Evolutionary conservation across 2,329 filamentous ascomycete genomes (phyloP), one percentile per base, ranked within the genome.

Genomic region (Rutstroemia sydowiana): DNA sequence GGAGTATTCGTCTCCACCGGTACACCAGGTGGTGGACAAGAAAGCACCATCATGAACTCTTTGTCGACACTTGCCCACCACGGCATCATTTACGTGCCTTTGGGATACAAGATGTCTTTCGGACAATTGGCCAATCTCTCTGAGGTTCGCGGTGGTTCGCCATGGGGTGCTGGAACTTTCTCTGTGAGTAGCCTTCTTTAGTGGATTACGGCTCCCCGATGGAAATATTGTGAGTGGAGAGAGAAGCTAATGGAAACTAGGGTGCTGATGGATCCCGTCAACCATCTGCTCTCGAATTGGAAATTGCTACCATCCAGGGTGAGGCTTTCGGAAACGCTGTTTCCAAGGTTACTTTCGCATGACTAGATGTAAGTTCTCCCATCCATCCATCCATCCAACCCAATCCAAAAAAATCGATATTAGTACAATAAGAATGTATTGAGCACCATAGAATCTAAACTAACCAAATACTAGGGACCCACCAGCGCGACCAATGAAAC

Each of bases 131-230:
- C 83, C 59, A 84, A 91, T 72, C 70, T 95, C 32, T 67, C 67
- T 28, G 90, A 96, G 76, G 77, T 93, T 57, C 88, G 87, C 68
- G 93, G 93, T 65, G 93, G 93, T 56, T 82, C 79, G 55, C 78
- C 93, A 36, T 98, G 93, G 93, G 93, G 92, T 64, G 91, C 92
- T 31, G 93, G 93, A 67, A 95, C 92, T 59, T 95, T 95, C 63
- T 77, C 91, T 57, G 82, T 77, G 73, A 68, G 75, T 66, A 28
- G 26, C 30, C 37, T 23, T 34, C 21, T 20, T 36, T 37, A 44
- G 26, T 45, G 11, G 2, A 7, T 31, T 16, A 14, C 5, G 6
- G 20, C 48, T 34, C 48, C 18, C 46, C 52, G 53, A 47, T 20
- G n/a, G n/a, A 57, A 61, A 60, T 51, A 10, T 14, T 51, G 18